Evolutionary conservation across 768 basidiomycete species (phyloP).

Genomic region (Termitomyces eurrhizus): DNA sequence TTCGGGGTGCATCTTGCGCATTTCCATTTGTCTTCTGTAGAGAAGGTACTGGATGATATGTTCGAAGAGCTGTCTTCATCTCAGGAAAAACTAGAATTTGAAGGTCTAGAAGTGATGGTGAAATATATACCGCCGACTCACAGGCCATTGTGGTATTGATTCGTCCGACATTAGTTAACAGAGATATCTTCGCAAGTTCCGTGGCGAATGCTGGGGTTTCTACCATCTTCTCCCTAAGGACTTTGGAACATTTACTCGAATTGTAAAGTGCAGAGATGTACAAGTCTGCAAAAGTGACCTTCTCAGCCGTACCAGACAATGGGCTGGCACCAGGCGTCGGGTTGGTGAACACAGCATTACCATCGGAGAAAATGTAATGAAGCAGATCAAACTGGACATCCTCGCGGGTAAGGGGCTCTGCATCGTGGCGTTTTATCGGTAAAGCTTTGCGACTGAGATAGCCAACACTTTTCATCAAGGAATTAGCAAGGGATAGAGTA

Average conservation of each 20-base stretch:
- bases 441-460: conserved; percentile 67
- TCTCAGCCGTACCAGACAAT: conserved; percentile 40
- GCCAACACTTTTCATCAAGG: conserved; percentile 36
- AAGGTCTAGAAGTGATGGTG: conserved; percentile 10
- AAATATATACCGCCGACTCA: conserved; percentile 32
- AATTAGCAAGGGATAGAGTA: not conserved
- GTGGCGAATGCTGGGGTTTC: conserved; percentile 75
- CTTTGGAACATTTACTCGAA: conserved; percentile 83
- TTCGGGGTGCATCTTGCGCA: conserved; percentile 86
- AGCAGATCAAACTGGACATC: conserved; percentile 89
- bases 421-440: conserved; percentile 80
- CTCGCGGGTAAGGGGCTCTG: conserved; percentile 76
- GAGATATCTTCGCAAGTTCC: conserved; percentile 78
- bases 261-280: conserved; percentile 80
- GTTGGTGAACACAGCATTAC: conserved; percentile 65
- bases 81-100: conserved; percentile 72
- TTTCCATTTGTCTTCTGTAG: conserved; percentile 86
- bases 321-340: conserved; percentile 46
- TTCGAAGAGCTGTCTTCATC: conserved; percentile 88
- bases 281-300: conserved; percentile 76
- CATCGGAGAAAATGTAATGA: conserved; percentile 71
- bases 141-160: conserved; percentile 93
- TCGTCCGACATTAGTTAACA: conserved; percentile 85
- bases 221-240: conserved; percentile 83
- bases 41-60: conserved; percentile 89